These are phyloP conservation scores for Eremothecium sinecaudum DNA, from an alignment of 1,139 yeast genomes.

Conservation along the genomic window DNA sequence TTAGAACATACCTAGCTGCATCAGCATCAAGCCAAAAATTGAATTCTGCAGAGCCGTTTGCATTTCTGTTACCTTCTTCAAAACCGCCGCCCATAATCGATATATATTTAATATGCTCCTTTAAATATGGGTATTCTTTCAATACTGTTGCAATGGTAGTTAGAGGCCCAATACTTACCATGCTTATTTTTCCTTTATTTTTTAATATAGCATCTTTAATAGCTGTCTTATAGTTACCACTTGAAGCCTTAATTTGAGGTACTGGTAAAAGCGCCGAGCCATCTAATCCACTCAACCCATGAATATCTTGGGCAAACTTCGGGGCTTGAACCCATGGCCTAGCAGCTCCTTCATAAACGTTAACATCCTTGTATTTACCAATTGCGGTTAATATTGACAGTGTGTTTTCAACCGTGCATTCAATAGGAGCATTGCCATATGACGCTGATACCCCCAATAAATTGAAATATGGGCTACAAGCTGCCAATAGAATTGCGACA, in stretches of 20 bases:
- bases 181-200: conserved; percentile 40
- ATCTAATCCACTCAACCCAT: conserved; percentile 68
- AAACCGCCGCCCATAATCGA: conserved; percentile 76
- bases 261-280: conserved; percentile 53
- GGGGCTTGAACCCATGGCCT: conserved; percentile 43
- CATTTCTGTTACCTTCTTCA: conserved; percentile 35
- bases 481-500: conserved; percentile 58
- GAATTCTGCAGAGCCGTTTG: conserved; percentile 62
- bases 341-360: conserved; percentile 59
- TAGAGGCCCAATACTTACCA: conserved; percentile 64
- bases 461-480: conserved; percentile 49
- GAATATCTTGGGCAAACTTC: conserved; percentile 53
- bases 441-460: conserved; percentile 73
- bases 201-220: conserved; percentile 42
- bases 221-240: conserved; percentile 41
- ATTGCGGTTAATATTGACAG: conserved; percentile 55
- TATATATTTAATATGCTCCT: conserved; percentile 39
- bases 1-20: conserved; percentile 54
- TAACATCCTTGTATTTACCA: conserved; percentile 38
- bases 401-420: conserved; percentile 61
- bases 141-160: conserved; percentile 59
- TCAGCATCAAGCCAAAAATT: conserved; percentile 68
- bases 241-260: conserved; percentile 33
- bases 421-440: conserved; percentile 68
- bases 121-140: conserved; percentile 42